Evolutionary conservation across 176 grass and related monocot species (phyloP), one percentile per base, ranked within the genome.

Genomic region (Oryza rufipogon): DNA sequence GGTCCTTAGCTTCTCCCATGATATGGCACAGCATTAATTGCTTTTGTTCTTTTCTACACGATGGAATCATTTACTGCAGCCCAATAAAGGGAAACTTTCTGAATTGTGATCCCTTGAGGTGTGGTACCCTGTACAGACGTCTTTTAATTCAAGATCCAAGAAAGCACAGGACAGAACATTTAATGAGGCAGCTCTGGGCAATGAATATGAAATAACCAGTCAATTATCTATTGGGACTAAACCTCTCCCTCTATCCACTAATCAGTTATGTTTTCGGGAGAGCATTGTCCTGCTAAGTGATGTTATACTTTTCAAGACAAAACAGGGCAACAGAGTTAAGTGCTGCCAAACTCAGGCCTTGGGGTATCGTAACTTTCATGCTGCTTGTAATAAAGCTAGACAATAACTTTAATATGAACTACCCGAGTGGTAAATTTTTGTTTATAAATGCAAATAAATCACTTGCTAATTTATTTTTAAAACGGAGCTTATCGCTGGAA

Each of bases 61-160:
- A 64, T 44, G 8, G 75, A 54, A 66, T 73, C 88, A 86, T 82
- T 90, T 86, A 82, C 76, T 80, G 17, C 20, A 63, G 58, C 42
- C 17, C 64, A 71, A 56, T 33, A 39, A 74, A 74, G 79, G 60
- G 1, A 23, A 28, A 86, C 41, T 17, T 25, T 68, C 19, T 63
- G 58, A 23, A 63, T 63, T 23, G 20, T n/a, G 60, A 86, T 82
- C 67, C 72, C 73, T 81, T 66, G 73, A 26, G 69, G 61, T 63
- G 80, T 63, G 71, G 42, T 51, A 71, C 38, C n/a, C 16, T 66
- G 41, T 71, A 42, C 2, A 63, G 12, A 63, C n/a, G 7, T 23
- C n/a, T 63, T n/a, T 63, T 63, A 63, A 63, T 80, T 70, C 64
- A 34, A 66, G 34, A 86, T 66, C 36, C 7, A 80, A 79, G 20